These are phyloP conservation scores for Epicoccum sorghinum DNA, from an alignment of 2,329 filamentous ascomycete species.

Conservation along the genomic window DNA sequence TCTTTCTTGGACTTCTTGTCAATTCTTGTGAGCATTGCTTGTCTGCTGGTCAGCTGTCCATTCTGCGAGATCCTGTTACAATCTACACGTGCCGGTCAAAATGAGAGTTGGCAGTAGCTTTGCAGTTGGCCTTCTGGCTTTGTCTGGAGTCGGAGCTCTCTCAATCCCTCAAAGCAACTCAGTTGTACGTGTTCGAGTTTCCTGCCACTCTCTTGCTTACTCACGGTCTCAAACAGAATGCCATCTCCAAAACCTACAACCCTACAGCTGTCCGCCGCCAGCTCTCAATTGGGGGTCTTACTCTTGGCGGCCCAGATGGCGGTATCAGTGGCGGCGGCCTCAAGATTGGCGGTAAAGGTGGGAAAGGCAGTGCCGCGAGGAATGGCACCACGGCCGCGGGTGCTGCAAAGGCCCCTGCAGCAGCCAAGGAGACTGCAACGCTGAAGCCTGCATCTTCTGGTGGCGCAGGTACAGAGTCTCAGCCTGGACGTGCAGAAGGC, in stretches of 20 bases:
- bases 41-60: slow-evolving; percentile 15
- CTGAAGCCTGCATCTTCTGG: slow-evolving; percentile 6
- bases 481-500: slow-evolving; percentile 31
- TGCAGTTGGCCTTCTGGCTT: slow-evolving; percentile 26
- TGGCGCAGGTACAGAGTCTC: slow-evolving; percentile 22
- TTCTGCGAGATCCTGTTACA: not conserved
- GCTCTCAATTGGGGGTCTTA: slow-evolving; percentile 37
- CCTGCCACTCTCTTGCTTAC: not conserved
- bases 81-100: slow-evolving; percentile 3
- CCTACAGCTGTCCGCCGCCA: not conserved
- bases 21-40: slow-evolving; percentile 16
- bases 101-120: slow-evolving; percentile 34
- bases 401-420: not conserved
- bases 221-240: not conserved
- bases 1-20: slow-evolving; percentile 14
- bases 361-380: slow-evolving; percentile 2
- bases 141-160: slow-evolving; percentile 30
- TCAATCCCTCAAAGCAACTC: slow-evolving; percentile 25
- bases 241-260: slow-evolving; percentile 11
- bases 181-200: slow-evolving; percentile 25
- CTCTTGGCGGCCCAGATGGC: slow-evolving; percentile 38
- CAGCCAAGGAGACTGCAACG: not conserved
- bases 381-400: slow-evolving; percentile 15
- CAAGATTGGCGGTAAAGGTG: slow-evolving; percentile 27
- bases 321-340: slow-evolving; percentile 34